phyloP scores from a whole-genome alignment of 129 eudicot genomes.

The Smallanthus sonchifolius region DNA sequence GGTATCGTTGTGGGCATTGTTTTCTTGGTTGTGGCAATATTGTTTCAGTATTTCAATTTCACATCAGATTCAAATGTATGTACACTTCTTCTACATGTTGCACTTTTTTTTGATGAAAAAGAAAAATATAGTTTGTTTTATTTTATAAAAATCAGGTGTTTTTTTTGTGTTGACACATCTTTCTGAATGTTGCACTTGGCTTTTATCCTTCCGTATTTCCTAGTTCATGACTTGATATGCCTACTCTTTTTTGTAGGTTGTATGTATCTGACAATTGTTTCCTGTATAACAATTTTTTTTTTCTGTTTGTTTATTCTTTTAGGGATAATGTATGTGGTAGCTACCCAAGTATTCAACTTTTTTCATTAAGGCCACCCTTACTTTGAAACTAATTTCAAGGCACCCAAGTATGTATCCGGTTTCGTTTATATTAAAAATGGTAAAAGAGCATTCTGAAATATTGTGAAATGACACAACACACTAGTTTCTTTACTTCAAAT shows the following conservation, averaged over 20 bases:
- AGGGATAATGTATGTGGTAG: neutral
- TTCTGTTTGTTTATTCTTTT: neutral
- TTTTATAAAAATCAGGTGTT: neutral
- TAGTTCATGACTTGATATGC: neutral
- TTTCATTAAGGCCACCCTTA: neutral
- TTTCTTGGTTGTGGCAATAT: conserved; percentile 73
- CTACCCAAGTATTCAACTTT: neutral
- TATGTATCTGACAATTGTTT: neutral
- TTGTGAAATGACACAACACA: neutral
- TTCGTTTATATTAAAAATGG: neutral
- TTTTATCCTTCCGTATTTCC: neutral
- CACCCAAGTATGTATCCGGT: neutral
- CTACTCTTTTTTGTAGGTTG: neutral
- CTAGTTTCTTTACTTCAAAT: neutral
- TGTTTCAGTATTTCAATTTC: conserved; percentile 81
- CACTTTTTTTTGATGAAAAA: neutral
- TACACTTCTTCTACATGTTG: conserved; percentile 9
- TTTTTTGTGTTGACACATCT: neutral
- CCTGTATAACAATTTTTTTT: neutral
- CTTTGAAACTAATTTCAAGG: neutral
- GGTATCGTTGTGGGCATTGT: conserved; percentile 91
- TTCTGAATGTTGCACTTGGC: conserved; percentile 12
- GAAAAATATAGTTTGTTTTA: neutral
- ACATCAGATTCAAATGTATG: conserved; percentile 85
- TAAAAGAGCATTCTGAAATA: neutral